These are phyloP conservation scores for Desmodesmus armatus DNA, from an alignment of 139 green algal genomes.

Conservation along the genomic window DNA sequence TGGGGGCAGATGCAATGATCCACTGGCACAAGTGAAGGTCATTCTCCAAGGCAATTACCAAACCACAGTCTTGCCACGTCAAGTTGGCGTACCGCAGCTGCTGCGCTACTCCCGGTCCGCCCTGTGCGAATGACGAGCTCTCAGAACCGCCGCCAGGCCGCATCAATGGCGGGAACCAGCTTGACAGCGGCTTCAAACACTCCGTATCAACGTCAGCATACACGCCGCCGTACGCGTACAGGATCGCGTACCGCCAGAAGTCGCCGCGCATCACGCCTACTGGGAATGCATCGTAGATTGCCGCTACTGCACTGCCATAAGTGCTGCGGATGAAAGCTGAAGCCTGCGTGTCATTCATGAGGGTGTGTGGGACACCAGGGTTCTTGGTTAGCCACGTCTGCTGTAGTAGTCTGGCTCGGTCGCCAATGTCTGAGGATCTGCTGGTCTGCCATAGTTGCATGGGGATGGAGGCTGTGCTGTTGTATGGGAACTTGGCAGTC, in stretches of 20 bases:
- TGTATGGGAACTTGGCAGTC: not conserved
- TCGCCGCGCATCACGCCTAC: constrained; percentile 47
- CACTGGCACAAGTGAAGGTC: constrained; percentile 28
- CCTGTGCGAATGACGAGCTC: not conserved
- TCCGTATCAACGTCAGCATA: constrained; percentile 49
- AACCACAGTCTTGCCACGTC: constrained; percentile 27
- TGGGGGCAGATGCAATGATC: constrained; percentile 12
- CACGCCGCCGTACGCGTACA: constrained; percentile 50
- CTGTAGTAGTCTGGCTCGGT: not conserved
- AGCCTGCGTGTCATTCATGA: constrained; percentile 18
- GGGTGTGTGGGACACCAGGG: not conserved
- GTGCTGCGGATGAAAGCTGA: not conserved
- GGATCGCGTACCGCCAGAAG: constrained; percentile 47
- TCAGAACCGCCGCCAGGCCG: not conserved
- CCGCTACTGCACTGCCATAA: not conserved
- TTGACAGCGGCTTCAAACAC: not conserved
- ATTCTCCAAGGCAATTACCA: constrained; percentile 29
- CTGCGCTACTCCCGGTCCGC: not conserved
- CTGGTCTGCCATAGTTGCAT: constrained; percentile 43
- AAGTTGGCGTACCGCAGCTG: not conserved
- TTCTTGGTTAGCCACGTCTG: constrained; percentile 9
- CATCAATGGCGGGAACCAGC: constrained; percentile 12
- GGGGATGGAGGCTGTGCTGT: constrained; percentile 1
- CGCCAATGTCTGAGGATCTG: not conserved
- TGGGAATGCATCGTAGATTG: constrained; percentile 22